Evolutionary conservation across 163 green algal species (phyloP).

Genomic region (Chlamydomonas reinhardtii): DNA sequence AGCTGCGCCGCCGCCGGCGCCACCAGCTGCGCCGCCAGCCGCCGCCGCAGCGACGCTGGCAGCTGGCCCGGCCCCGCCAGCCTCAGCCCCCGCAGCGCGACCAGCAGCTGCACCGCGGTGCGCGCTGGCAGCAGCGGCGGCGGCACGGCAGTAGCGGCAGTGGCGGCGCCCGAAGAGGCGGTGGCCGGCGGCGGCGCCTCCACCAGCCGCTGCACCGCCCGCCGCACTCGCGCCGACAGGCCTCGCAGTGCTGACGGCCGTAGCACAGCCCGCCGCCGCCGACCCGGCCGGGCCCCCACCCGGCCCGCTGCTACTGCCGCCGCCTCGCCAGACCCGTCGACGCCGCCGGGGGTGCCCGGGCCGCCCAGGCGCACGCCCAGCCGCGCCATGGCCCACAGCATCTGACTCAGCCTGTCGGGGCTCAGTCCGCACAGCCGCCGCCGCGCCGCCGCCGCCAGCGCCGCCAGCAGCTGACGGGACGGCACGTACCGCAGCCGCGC

Average conservation of each 20-base stretch:
- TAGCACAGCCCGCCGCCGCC: not conserved
- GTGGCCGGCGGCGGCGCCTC: too few species aligned
- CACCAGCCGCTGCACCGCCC: not conserved
- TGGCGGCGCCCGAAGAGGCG: too few species aligned
- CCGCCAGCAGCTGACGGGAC: not conserved
- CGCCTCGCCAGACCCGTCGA: not conserved
- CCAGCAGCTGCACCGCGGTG: not conserved
- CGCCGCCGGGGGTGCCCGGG: too few species aligned
- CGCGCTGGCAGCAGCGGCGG: slow-evolving; percentile 1
- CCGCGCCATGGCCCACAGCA: slow-evolving; percentile 16
- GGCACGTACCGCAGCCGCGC: slow-evolving; percentile 7
- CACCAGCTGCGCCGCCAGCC: slow-evolving; percentile 2
- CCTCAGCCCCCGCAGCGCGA: not conserved
- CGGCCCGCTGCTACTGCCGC: not conserved
- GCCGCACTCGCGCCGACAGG: too few species aligned
- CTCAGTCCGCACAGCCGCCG: not conserved
- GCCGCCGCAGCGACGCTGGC: not conserved
- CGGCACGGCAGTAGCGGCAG: not conserved
- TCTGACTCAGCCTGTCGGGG: not conserved
- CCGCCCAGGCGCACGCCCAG: not conserved
- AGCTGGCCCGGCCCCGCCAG: not conserved
- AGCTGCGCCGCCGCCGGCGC: slow-evolving; percentile 14
- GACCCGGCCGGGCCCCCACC: not conserved
- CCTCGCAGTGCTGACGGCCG: not conserved
- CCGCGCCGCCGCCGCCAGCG: not conserved